Percentiles rank a stretch among this genome's conserved stretches.
Evolutionary conservation across 805 yeast genomes (phyloP).

Genomic region (Teunomyces cretensis): DNA sequence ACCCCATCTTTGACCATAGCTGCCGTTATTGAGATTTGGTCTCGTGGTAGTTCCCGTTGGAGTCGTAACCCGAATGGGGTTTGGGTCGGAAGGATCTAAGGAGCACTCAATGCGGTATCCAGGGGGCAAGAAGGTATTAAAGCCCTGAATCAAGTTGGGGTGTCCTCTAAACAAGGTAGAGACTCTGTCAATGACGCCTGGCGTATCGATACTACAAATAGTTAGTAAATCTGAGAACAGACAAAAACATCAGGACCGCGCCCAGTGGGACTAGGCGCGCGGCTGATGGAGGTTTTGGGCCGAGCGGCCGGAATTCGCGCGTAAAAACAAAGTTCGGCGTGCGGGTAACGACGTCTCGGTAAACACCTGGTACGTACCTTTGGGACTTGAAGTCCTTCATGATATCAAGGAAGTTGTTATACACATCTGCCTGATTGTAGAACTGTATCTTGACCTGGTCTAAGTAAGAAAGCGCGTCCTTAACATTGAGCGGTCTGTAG

Average conservation of each 20-base stretch:
- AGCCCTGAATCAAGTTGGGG: constrained; percentile 92
- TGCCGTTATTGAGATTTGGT: constrained; percentile 45
- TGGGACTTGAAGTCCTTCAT: constrained; percentile 99
- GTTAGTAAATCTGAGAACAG: constrained; percentile 6
- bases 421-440: constrained; percentile 89
- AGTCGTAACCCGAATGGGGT: constrained; percentile 91
- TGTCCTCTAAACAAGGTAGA: constrained; percentile 89
- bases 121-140: constrained; percentile 95
- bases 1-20: constrained; percentile 25
- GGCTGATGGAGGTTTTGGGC: not conserved
- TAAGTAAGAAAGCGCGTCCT: constrained; percentile 91
- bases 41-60: constrained; percentile 87
- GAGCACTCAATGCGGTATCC: constrained; percentile 95
- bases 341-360: constrained; percentile 1
- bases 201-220: constrained; percentile 76
- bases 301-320: constrained; percentile 2
- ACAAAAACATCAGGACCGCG: not conserved
- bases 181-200: constrained; percentile 96
- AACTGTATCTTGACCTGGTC: constrained; percentile 96
- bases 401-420: constrained; percentile 92
- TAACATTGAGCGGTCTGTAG: constrained; percentile 86
- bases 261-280: not conserved
- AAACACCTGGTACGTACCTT: constrained; percentile 44
- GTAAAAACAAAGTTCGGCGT: not conserved
- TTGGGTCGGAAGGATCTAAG: constrained; percentile 81